Base-by-base conservation (phyloP, 805 yeast genomes). In the Metschnikowia baotianmanensis region DNA sequence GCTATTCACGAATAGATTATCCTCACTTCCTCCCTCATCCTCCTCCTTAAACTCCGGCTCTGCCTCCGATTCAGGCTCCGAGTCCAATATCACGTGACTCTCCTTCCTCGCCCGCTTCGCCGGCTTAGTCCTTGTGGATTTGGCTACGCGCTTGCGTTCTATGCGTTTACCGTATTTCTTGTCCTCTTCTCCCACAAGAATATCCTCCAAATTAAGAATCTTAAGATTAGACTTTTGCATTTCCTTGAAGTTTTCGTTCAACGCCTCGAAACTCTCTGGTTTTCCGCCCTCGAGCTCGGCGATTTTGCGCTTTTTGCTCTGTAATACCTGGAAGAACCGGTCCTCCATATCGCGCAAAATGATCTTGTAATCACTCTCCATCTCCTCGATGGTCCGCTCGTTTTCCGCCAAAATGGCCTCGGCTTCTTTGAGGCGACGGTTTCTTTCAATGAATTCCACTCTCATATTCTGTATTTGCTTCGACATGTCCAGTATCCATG, bases 251-350 rank as follows among this genome's bases (percentile, higher is more conserved):
- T 21, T 40, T 15, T 31, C 34, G 28, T 51, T 51, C 34, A 47
- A 38, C 16, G 19, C 19, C 19, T 37, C 47, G 23, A 51, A 38
- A 10, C 26, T 30, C 11, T 37, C 38, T 6, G 38, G 28, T 4
- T 23, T 31, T 1, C 33, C 36, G 8, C 51, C 52, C 31, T 47
- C 47, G 3, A 51, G 43, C 35, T 50, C 42, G 3, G 46, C 40
- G 15, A 51, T 51, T 26, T 26, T 37, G 16, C 38, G 36, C 31
- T 38, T 32, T 26, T 51, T 51, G 34, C 46, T 42, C 19, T 43
- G 35, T 39, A 51, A 32, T 4, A 44, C 49, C 36, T 49, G 55
- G 40, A 42, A 51, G 25, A 43, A 51, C 28, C 55, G 47, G 42
- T 48, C 47, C 31, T 51, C 54, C 21, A 50, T 15, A 36, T 51